Percentiles rank a stretch among this genome's conserved stretches.
These are phyloP conservation scores for Nyctanthes arbortristis DNA, from an alignment of 257 asterid species.

Conservation along the genomic window DNA sequence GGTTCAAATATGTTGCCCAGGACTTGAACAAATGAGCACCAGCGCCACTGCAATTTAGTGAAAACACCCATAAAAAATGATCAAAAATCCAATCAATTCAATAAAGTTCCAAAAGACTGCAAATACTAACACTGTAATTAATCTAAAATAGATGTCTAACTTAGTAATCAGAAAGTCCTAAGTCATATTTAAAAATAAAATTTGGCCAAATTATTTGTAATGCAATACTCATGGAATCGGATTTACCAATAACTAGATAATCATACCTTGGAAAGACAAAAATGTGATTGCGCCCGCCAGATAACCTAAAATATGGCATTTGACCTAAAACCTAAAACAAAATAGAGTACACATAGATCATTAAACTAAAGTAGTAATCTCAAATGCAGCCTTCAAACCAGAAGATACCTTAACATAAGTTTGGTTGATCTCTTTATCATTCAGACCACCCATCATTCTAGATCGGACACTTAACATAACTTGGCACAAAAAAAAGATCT, in stretches of 20 bases:
- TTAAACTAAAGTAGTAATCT: slow-evolving; percentile 18
- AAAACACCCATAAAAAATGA: slow-evolving; percentile 21
- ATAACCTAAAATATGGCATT: slow-evolving; percentile 93
- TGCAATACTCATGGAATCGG: slow-evolving; percentile 5
- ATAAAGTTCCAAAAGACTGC: neutral
- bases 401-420: slow-evolving; percentile 75
- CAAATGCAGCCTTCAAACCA: slow-evolving; percentile 14
- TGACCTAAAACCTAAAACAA: slow-evolving; percentile 90
- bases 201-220: neutral
- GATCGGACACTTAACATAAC: slow-evolving; percentile 86
- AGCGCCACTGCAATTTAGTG: slow-evolving; percentile 74
- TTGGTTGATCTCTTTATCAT: slow-evolving; percentile 88
- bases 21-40: slow-evolving; percentile 99
- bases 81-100: slow-evolving; percentile 5
- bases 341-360: slow-evolving; percentile 28
- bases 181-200: neutral
- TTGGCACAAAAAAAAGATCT: slow-evolving; percentile 86
- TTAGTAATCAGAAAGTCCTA: neutral
- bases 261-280: slow-evolving; percentile 91
- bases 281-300: slow-evolving; percentile 91
- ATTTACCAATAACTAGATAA: slow-evolving; percentile 8
- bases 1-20: slow-evolving; percentile 81
- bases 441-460: slow-evolving; percentile 93
- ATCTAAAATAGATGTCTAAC: neutral
- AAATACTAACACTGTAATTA: neutral